Evolutionary conservation across 495 filamentous ascomycete species (phyloP).

Genomic region (Annulohypoxylon maeteangense): DNA sequence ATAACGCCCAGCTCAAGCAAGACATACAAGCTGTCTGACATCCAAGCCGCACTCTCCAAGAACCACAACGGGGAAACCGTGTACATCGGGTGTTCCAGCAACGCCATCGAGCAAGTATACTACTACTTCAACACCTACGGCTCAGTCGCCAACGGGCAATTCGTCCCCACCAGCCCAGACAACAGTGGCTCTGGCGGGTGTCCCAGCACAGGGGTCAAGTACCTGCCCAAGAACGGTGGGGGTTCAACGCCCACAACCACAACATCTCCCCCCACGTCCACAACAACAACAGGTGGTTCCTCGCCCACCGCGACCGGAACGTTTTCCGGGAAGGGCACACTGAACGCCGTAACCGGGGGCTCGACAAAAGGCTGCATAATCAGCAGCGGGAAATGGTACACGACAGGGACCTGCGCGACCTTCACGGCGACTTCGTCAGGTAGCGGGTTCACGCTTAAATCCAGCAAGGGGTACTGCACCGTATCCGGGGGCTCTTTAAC

Average conservation of each 20-base stretch:
- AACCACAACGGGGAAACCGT: slow-evolving; percentile 68
- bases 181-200: slow-evolving; percentile 39
- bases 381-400: slow-evolving; percentile 75
- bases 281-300: slow-evolving; percentile 26
- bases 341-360: slow-evolving; percentile 64
- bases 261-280: slow-evolving; percentile 17
- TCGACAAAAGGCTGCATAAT: slow-evolving; percentile 74
- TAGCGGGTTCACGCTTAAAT: slow-evolving; percentile 67
- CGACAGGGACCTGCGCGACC: slow-evolving; percentile 74
- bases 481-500: slow-evolving; percentile 59
- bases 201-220: slow-evolving; percentile 44
- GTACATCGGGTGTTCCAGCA: slow-evolving; percentile 68
- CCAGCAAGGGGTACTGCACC: slow-evolving; percentile 68
- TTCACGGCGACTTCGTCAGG: slow-evolving; percentile 63
- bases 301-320: slow-evolving; percentile 29
- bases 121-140: slow-evolving; percentile 82
- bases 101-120: slow-evolving; percentile 75
- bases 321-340: slow-evolving; percentile 64
- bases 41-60: slow-evolving; percentile 67
- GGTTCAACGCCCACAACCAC: slow-evolving; percentile 2
- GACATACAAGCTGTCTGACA: slow-evolving; percentile 70
- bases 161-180: slow-evolving; percentile 60
- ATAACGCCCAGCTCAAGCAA: slow-evolving; percentile 68
- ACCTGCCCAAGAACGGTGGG: slow-evolving; percentile 44
- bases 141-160: slow-evolving; percentile 73